These are phyloP conservation scores for Limtongozyma cylindracea DNA, from an alignment of 805 yeast species.

Conservation along the genomic window DNA sequence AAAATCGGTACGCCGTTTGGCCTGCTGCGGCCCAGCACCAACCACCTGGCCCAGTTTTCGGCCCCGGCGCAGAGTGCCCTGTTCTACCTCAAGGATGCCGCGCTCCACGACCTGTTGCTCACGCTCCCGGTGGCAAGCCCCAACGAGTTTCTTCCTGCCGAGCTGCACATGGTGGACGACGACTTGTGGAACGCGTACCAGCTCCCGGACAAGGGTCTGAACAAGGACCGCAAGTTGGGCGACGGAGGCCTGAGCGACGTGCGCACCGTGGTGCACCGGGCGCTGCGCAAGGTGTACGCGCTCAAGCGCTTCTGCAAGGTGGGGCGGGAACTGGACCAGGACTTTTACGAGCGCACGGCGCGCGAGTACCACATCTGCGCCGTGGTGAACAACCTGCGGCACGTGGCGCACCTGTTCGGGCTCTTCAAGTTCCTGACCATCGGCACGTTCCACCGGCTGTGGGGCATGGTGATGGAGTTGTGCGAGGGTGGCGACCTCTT, in stretches of 20 bases:
- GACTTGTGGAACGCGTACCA: constrained; percentile 30
- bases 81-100: too few relatives aligned
- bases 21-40: too few relatives aligned
- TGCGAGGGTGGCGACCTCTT: constrained; percentile 41
- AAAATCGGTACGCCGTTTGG: too few relatives aligned
- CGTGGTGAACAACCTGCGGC: constrained; percentile 25
- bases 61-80: too few relatives aligned
- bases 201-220: constrained; percentile 12
- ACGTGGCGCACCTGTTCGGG: constrained; percentile 29
- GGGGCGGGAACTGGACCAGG: constrained; percentile 32
- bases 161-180: constrained; percentile 18
- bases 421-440: constrained; percentile 32
- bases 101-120: too few relatives aligned
- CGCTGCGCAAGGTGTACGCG: constrained; percentile 29
- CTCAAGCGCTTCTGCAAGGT: constrained; percentile 38
- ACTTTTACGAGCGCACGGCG: constrained; percentile 36
- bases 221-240: constrained; percentile 23
- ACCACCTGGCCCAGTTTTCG: too few relatives aligned
- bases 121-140: constrained; percentile 48
- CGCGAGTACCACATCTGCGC: constrained; percentile 41
- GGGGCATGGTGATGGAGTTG: constrained; percentile 53
- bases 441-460: constrained; percentile 28
- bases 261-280: constrained; percentile 15
- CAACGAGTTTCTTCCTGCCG: constrained; percentile 31
- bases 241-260: constrained; percentile 55